Evolutionary conservation across 768 basidiomycete species (phyloP), one percentile per base, ranked within the genome.

Genomic region (Crepidotus variabilis): DNA sequence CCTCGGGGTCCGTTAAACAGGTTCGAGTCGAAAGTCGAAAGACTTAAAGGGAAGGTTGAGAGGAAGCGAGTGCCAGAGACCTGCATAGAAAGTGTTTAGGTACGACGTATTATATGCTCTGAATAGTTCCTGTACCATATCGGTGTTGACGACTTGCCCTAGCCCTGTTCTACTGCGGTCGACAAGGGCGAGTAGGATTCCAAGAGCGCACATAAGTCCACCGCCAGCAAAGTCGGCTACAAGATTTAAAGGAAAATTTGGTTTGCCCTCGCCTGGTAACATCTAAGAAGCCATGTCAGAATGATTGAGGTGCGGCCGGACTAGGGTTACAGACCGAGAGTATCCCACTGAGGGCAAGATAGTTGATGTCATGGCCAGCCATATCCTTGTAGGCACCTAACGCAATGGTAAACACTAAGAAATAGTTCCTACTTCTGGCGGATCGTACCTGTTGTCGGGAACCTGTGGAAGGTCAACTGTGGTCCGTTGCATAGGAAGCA

Each of bases 361-460:
- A 93, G 67, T 92, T 93, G 55, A 93, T 80, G 65, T 94, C 91
- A 65, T 94, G 91, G 86, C 88, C 89, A 32, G 91, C 91, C 87
- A 90, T 90, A 61, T 85, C 76, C 62, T 82, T 84, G 59, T 88
- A 80, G 0, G 83, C 77, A 7, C 90, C 90, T 90, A 20, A 43
- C 11, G 5, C 5, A 4, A 11, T 16, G 18, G 18, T 43, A 3
- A 2, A 23, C 21, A n/a, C 39, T 50, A 58, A 18, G 43, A 36
- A 33, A 36, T n/a, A n/a, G n/a, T n/a, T n/a, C 28, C 14, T 43
- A 36, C 21, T 24, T 35, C 35, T 5, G 14, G 3, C 22, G 46
- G 32, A 23, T 50, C 55, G 54, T 50, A 85, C 86, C 84, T 73
- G 76, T 75, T 56, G 81, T 76, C 32, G 87, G 82, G 63, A 84